Base-by-base conservation (phyloP, 768 basidiomycete genomes). In the Melanogaster broomeanus region DNA sequence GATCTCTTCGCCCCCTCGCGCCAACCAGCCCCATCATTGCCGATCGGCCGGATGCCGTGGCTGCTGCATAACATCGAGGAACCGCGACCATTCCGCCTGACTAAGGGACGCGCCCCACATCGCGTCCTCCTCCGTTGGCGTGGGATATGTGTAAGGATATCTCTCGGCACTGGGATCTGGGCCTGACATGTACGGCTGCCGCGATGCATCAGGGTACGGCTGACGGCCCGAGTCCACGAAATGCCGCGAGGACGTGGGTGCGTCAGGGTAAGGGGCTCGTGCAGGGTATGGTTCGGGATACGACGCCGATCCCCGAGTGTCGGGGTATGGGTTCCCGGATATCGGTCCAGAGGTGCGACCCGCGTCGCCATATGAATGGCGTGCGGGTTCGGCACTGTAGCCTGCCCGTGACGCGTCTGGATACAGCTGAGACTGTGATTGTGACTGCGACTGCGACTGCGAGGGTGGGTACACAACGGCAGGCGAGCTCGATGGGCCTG, bases 51-150 rank as follows among this genome's bases (percentile, higher is more conserved):
- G 49, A 52, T 64, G 64, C 50, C 65, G 51, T 48, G 74, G 67
- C 15, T 81, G 78, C 61, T 83, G 77, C 69, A 88, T 76, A 40
- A 79, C 84, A 53, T 88, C 84, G 68, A 90, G 69, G 63, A 82
- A 80, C 52, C 76, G 74, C 35, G 72, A 75, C 85, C 89, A 90
- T 68, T 90, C 89, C 35, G 83, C 82, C 57, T 87, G 84, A 49
- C 82, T 87, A 62, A 91, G 87, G 33, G 84, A 79, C 15, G 87
- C 78, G 38, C 87, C 87, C 88, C 88, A 91, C 75, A 89, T 84
- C 28, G 74, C 74, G 33, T 76, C 71, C 56, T 87, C 84, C 52
- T 85, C 85, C 40, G 80, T 77, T 35, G 59, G 40, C 30, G 64
- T 41, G 24, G 81, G 77, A 49, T 82, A 78, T 30, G 77, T 68